Evolutionary conservation across 2,329 filamentous ascomycete genomes (phyloP).

Genomic region (Venturiaceae sp.): DNA sequence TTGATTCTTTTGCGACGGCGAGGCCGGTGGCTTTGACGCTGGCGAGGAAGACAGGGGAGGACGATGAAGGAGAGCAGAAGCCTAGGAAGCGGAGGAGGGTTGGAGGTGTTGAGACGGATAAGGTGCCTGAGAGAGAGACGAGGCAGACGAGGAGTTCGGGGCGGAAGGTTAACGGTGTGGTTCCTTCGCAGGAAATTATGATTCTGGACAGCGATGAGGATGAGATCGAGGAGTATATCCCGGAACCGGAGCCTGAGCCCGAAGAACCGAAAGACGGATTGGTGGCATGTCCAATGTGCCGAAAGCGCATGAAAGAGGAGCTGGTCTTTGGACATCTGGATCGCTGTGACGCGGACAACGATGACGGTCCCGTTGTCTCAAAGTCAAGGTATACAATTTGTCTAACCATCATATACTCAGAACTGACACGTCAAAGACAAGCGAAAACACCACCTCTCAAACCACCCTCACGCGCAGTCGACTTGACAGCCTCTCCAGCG

Average conservation of each 20-base stretch:
- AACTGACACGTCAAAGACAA: background rate
- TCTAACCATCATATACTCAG: background rate
- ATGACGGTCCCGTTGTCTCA: slow-evolving; percentile 17
- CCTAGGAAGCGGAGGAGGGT: slow-evolving; percentile 19
- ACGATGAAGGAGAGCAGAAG: slow-evolving; percentile 23
- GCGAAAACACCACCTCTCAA: background rate
- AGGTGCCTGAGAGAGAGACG: background rate
- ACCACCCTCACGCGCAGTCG: slow-evolving; percentile 10
- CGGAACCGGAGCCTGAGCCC: background rate
- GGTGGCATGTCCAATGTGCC: slow-evolving; percentile 77
- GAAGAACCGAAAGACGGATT: slow-evolving; percentile 56
- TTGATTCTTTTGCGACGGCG: slow-evolving; percentile 64
- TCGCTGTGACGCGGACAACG: too few species aligned
- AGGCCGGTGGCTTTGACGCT: slow-evolving; percentile 54
- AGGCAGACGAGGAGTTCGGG: slow-evolving; percentile 26
- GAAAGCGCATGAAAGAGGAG: slow-evolving; percentile 66
- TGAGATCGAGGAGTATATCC: slow-evolving; percentile 25
- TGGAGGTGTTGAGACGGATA: slow-evolving; percentile 6
- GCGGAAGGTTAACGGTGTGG: slow-evolving; percentile 20
- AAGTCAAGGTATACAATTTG: slow-evolving; percentile 16
- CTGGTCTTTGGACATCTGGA: slow-evolving; percentile 77
- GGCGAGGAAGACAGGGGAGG: slow-evolving; percentile 37
- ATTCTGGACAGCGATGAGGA: slow-evolving; percentile 27
- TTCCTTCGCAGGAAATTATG: slow-evolving; percentile 13
- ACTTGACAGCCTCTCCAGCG: slow-evolving; percentile 14